A percentile compares a stretch with the other conserved stretches of the same genome.
Conservation (phyloP, 257 asterid species). For the Coffea canephora region DNA sequence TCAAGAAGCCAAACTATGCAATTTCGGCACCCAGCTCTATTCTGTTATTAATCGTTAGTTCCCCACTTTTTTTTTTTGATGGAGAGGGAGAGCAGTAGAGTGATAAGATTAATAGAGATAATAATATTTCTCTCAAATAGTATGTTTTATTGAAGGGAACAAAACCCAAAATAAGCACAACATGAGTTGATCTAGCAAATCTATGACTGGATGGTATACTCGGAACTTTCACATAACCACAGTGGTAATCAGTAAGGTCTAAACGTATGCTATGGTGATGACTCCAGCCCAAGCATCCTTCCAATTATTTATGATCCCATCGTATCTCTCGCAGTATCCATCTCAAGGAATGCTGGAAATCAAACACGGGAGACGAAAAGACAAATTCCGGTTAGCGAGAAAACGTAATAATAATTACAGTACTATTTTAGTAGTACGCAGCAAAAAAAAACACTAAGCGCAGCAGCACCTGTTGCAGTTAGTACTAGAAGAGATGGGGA, state of each 20-base stretch:
- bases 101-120: not conserved
- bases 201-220: not conserved
- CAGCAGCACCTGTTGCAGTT: slow-evolving; percentile 51
- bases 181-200: not conserved
- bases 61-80: not conserved
- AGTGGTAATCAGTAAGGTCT: not conserved
- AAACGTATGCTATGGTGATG: not conserved
- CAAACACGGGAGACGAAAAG: not conserved
- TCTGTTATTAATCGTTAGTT: too few relatives aligned
- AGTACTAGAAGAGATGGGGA: slow-evolving; percentile 27
- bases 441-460: too few relatives aligned
- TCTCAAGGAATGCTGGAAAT: slow-evolving; percentile 13
- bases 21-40: too few relatives aligned
- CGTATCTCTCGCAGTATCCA: not conserved
- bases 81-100: not conserved
- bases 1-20: not conserved
- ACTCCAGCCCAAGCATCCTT: not conserved
- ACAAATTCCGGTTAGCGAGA: not conserved
- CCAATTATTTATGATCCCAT: not conserved
- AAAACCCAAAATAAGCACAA: not conserved
- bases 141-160: slow-evolving; percentile 7
- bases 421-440: not conserved
- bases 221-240: not conserved
- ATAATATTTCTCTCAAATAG: not conserved
- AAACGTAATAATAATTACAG: not conserved